A percentile compares a stretch with the other conserved stretches of the same genome.
Conservation (phyloP, 2,329 filamentous ascomycete genomes). For the Colletotrichum somersetense region DNA sequence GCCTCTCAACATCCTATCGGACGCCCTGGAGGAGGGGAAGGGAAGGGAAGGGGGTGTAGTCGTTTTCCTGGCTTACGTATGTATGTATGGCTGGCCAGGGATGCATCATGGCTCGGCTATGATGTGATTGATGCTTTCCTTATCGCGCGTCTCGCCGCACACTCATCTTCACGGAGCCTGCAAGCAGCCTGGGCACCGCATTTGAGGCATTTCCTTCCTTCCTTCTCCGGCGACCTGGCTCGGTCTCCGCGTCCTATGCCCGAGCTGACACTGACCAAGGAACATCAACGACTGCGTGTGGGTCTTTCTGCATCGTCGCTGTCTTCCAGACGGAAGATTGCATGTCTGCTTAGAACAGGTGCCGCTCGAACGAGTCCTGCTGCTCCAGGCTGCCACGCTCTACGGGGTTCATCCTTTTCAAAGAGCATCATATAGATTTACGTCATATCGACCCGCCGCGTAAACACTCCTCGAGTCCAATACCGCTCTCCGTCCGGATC, state of each 20-base stretch:
- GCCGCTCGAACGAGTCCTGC: no score
- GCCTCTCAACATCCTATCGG: neutral
- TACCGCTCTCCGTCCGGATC: no score
- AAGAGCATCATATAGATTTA: no score
- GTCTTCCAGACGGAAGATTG: no score
- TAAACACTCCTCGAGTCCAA: no score
- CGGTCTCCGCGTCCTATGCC: conserved; percentile 2
- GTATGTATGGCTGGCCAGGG: neutral
- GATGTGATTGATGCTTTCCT: neutral
- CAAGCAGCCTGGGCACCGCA: neutral
- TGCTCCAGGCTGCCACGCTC: no score
- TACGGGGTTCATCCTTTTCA: no score
- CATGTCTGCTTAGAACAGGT: neutral
- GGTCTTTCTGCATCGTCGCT: neutral
- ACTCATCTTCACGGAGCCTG: conserved; percentile 2
- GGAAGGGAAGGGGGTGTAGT: neutral
- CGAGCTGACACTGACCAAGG: neutral
- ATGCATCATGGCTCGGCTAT: conserved; percentile 11
- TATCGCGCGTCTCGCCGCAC: conserved; percentile 9
- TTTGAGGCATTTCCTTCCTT: neutral
- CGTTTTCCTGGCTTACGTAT: neutral
- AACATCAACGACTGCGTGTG: neutral
- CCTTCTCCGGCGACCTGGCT: conserved; percentile 1
- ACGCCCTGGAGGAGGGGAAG: neutral
- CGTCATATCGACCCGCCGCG: no score